Evolutionary conservation across 2,329 filamentous ascomycete species (phyloP), one percentile per base, ranked within the genome.

Genomic region (Gremmenia infestans): DNA sequence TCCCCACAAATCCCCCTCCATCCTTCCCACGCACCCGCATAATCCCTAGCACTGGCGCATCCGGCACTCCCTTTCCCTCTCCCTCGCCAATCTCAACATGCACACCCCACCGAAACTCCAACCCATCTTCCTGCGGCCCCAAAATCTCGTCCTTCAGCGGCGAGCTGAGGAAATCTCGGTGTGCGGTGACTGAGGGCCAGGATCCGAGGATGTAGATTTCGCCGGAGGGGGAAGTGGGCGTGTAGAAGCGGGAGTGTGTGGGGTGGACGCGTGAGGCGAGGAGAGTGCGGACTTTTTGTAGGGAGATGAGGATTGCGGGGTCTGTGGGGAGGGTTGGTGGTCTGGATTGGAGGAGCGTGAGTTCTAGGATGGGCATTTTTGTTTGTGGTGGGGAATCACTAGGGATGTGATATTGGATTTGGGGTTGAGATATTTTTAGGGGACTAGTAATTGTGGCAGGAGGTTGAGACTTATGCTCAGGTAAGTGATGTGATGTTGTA

Each of bases 281-380:
- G 15, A 14, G 22, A 5, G 28, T 3, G 7, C 54, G 54, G 23
- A 56, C 54, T 1, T 4, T 11, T 48, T 43, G 42, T 0, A 56
- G 50, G 22, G 43, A 36, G 40, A n/a, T 6, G 40, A 53, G 40
- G 28, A 47, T 39, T 14, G 2, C n/a, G n/a, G 42, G n/a, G 11
- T 32, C 9, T 23, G 2, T 36, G 40, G 42, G 48, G 15, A 6
- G 19, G 12, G 23, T 19, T 1, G 50, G 9, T 9, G 40, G 23
- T 3, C n/a, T 40, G 39, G 36, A 28, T 4, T 8, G 23, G 40
- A 47, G 50, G 14, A 19, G 12, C 6, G 50, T 53, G 6, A 53
- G 11, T 37, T 53, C 50, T 8, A 53, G 92, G 37, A 64, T 57
- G 25, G 60, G 42, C 42, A 45, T n/a, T n/a, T n/a, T n/a, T n/a